These are phyloP conservation scores for Ustilago cynodontis DNA, from an alignment of 1,284 basidiomycete species.

Conservation along the genomic window DNA sequence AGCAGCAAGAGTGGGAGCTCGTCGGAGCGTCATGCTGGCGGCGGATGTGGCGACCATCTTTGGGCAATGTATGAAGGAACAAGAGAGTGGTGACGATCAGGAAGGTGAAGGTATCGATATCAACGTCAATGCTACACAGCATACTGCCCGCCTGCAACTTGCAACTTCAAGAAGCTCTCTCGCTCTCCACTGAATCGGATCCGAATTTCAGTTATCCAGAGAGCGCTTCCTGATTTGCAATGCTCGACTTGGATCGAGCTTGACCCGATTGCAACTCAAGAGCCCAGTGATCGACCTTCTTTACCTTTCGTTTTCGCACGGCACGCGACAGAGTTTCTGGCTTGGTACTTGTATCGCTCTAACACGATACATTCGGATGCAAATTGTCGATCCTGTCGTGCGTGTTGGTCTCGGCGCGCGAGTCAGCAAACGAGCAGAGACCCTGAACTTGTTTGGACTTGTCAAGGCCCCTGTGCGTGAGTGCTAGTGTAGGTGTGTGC, in stretches of 20 bases:
- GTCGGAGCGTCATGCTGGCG: slow-evolving; percentile 25
- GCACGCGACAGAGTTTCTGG: neutral
- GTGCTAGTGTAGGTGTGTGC: neutral
- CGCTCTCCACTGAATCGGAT: slow-evolving; percentile 5
- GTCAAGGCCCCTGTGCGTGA: no score
- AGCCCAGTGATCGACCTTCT: slow-evolving; percentile 4
- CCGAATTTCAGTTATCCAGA: slow-evolving; percentile 16
- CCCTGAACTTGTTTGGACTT: no score
- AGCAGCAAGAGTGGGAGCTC: slow-evolving; percentile 17
- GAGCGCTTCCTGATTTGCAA: slow-evolving; percentile 1
- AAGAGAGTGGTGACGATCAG: slow-evolving; percentile 7
- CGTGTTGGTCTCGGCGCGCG: slow-evolving; percentile 33
- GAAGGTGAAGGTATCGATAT: neutral
- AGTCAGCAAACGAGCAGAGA: slow-evolving; percentile 17
- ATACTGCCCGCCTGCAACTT: slow-evolving; percentile 2
- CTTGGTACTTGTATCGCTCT: neutral
- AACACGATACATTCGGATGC: neutral
- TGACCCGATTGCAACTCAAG: neutral
- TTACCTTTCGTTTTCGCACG: slow-evolving; percentile 7
- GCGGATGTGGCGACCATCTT: slow-evolving; percentile 38
- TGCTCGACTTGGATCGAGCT: neutral
- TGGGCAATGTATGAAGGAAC: neutral
- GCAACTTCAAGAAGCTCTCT: slow-evolving; percentile 10
- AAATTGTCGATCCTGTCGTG: slow-evolving; percentile 28
- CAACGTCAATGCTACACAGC: neutral